Percentiles rank a stretch among this genome's conserved stretches.
Evolutionary conservation across 2,329 filamentous ascomycete genomes (phyloP).

Genomic region (Aspergillus aculeatinus): DNA sequence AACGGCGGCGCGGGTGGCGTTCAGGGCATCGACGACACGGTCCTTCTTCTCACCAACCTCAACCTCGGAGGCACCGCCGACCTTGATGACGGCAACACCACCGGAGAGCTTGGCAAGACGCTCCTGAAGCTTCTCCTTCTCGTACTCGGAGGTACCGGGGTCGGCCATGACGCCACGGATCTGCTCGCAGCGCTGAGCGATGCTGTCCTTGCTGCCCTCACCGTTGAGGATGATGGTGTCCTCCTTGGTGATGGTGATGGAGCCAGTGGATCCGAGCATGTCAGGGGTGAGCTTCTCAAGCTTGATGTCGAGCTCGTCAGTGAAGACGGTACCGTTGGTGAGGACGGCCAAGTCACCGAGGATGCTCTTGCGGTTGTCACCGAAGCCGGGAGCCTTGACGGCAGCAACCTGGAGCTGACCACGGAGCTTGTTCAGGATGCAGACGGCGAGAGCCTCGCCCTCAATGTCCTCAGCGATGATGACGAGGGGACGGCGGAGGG

Average conservation of each 20-base stretch:
- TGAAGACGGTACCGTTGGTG: conserved; percentile 97
- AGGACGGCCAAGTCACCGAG: conserved; percentile 94
- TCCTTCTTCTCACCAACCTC: conserved; percentile 99
- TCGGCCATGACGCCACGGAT: conserved; percentile 96
- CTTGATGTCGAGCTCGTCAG: conserved; percentile 97
- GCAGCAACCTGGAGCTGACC: conserved; percentile 98
- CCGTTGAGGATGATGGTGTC: conserved; percentile 99
- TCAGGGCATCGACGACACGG: conserved; percentile 95
- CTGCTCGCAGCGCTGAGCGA: conserved; percentile 96
- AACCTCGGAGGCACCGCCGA: conserved; percentile 94
- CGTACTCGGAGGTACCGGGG: conserved; percentile 93
- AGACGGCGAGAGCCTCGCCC: conserved; percentile 95
- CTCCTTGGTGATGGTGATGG: conserved; percentile 99
- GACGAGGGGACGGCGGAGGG: conserved; percentile 89
- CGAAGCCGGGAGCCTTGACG: conserved; percentile 98
- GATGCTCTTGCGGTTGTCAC: conserved; percentile 99
- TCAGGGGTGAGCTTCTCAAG: conserved; percentile 96
- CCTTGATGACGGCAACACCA: conserved; percentile 99
- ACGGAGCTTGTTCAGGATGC: conserved; percentile 99
- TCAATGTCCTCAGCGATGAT: conserved; percentile 99
- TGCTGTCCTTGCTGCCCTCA: conserved; percentile 89
- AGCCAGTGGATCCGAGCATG: conserved; percentile 94
- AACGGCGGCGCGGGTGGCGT: conserved; percentile 95
- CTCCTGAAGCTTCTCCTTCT: conserved; percentile 99
- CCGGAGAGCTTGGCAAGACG: conserved; percentile 98